Evolutionary conservation across 2,329 filamentous ascomycete species (phyloP), one percentile per base, ranked within the genome.

Genomic region (Fusarium nelsonii): DNA sequence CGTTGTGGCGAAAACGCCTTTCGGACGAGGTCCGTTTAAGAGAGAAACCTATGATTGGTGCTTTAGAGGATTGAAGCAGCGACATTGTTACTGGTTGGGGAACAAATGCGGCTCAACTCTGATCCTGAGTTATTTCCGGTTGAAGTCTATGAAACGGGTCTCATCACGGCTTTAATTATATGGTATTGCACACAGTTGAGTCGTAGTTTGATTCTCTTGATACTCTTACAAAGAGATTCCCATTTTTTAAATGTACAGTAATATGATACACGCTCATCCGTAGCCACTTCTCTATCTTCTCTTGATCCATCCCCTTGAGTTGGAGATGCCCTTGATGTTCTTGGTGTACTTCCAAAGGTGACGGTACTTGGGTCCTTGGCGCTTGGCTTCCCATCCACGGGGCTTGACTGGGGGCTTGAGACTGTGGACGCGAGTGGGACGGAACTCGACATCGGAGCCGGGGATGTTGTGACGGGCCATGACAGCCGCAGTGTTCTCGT

Each of bases 401-500:
- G 84, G 79, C 82, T 87, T 88, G 81, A 85, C 84, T 44, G 86
- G 86, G 43, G 81, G 82, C 83, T 90, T 90, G 73, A 90, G 81
- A 73, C 87, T 87, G 82, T 92, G 87, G 64, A 95, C 86, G 76
- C 89, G 92, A 82, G 91, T 91, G 76, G 89, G 88, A 83, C 92
- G 92, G 80, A 97, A 92, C 82, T 97, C 93, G 68, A 97, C 78
- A 75, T 97, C 91, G 61, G 90, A 89, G 48, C 93, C 93, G 30
- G 88, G 86, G 66, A 97, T 84, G 63, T 88, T 89, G 72, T 92
- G 87, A 73, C 92, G 87, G 76, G 89, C 84, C 95, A 99, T 97
- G 68, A 99, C 93, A 51, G 84, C 89, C n/a, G 88, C 89, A 54
- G 92, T 99, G 74, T 87, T 88, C 63, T 96, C 92, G 79, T 99